Evolutionary conservation across 1,284 basidiomycete species (phyloP).

Genomic region (Coniferiporia weirii): DNA sequence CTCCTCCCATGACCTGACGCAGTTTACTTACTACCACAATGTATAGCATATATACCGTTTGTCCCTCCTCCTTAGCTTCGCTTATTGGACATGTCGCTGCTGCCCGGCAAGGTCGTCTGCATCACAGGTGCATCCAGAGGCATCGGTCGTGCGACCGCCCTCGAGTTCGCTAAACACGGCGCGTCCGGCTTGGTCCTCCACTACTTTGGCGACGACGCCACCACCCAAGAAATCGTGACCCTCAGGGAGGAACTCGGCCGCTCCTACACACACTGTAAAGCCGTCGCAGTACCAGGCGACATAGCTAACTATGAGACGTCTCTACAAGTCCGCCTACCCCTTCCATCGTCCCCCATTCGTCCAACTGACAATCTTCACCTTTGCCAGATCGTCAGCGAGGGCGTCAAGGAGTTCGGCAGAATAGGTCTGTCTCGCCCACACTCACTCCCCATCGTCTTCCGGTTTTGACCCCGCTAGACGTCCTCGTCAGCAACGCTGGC

Average conservation of each 20-base stretch:
- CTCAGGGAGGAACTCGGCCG: conserved; percentile 43
- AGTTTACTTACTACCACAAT: too few relatives aligned
- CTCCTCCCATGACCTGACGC: too few relatives aligned
- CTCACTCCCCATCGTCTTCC: conserved; percentile 25
- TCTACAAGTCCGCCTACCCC: conserved; percentile 37
- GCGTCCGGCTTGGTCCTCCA: conserved; percentile 67
- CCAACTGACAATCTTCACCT: not conserved
- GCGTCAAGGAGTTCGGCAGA: conserved; percentile 54
- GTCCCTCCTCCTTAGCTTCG: too few relatives aligned
- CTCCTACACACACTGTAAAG: conserved; percentile 30
- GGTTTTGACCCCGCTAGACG: conserved; percentile 29
- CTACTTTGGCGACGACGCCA: conserved; percentile 60
- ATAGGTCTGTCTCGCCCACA: conserved; percentile 52
- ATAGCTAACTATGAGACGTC: conserved; percentile 62
- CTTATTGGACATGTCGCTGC: conserved; percentile 38
- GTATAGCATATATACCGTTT: too few relatives aligned
- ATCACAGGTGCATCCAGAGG: conserved; percentile 77
- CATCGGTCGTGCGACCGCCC: conserved; percentile 73
- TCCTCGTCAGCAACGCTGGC: conserved; percentile 68
- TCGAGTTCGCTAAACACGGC: conserved; percentile 60
- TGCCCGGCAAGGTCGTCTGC: conserved; percentile 59
- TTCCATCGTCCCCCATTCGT: not conserved
- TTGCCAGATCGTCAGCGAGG: conserved; percentile 53
- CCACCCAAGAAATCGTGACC: conserved; percentile 43
- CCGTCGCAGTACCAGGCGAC: conserved; percentile 55